phyloP scores from a whole-genome alignment of 2,329 filamentous ascomycete species.

The Xylaria digitata region DNA sequence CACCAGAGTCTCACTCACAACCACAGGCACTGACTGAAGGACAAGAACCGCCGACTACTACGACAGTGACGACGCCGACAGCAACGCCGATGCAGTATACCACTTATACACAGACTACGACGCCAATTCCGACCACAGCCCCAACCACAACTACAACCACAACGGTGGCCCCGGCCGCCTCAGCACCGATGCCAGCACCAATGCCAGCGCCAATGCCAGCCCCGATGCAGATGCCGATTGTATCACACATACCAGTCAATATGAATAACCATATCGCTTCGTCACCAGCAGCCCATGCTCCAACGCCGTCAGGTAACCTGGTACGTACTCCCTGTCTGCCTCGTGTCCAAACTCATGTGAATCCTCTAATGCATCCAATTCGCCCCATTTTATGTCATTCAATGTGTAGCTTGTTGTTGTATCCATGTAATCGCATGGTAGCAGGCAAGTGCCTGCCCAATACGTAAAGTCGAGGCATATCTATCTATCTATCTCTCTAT shows the following conservation, averaged over 20 bases:
- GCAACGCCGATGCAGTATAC: conserved; percentile 19
- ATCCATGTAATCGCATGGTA: conserved; percentile 10
- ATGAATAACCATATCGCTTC: conserved; percentile 40
- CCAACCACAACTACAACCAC: not conserved
- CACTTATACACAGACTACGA: conserved; percentile 24
- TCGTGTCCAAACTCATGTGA: conserved; percentile 1
- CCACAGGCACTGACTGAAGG: conserved; percentile 1
- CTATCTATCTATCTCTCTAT: conserved; percentile 5
- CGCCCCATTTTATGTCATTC: not conserved
- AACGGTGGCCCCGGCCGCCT: not conserved
- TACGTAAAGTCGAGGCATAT: conserved; percentile 12
- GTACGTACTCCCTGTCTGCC: conserved; percentile 39
- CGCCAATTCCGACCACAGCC: conserved; percentile 9
- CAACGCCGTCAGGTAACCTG: conserved; percentile 48
- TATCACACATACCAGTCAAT: conserved; percentile 22
- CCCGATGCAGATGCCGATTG: conserved; percentile 34
- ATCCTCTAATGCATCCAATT: not conserved
- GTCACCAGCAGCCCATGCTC: conserved; percentile 49
- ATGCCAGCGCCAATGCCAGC: conserved; percentile 26
- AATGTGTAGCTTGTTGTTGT: not conserved
- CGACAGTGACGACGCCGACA: conserved; percentile 17
- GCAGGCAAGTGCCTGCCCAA: conserved; percentile 31
- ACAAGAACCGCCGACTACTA: conserved; percentile 11
- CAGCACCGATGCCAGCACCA: not conserved
- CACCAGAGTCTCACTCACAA: not conserved